These are phyloP conservation scores for Neurospora sp. DNA, from an alignment of 495 filamentous ascomycete species.

Conservation along the genomic window DNA sequence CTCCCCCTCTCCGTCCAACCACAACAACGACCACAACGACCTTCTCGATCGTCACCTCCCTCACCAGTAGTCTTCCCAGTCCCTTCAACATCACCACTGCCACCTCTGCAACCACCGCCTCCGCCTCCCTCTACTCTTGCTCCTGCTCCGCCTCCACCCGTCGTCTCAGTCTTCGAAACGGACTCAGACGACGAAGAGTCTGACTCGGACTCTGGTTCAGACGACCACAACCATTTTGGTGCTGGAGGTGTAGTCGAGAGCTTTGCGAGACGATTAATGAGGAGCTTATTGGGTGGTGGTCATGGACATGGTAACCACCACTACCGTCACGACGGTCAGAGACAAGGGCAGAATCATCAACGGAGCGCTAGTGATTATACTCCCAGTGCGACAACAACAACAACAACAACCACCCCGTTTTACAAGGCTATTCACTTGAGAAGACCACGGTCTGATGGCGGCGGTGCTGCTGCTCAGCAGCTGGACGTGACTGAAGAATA, in stretches of 20 bases:
- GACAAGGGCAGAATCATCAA: constrained; percentile 2
- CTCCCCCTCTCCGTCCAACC: neutral
- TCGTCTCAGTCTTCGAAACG: constrained; percentile 16
- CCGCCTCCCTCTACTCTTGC: neutral
- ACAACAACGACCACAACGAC: neutral
- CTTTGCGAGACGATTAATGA: constrained; percentile 12
- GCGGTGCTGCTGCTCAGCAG: neutral
- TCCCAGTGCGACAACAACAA: neutral
- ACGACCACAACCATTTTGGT: neutral
- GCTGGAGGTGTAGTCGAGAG: neutral
- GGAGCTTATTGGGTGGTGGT: constrained; percentile 4
- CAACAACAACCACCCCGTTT: neutral
- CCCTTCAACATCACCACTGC: neutral
- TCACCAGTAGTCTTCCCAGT: neutral
- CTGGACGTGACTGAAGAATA: neutral
- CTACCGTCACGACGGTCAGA: neutral
- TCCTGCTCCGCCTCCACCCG: neutral
- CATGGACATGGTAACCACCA: neutral
- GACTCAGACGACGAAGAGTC: constrained; percentile 13
- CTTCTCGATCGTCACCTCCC: neutral
- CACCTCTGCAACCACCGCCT: neutral
- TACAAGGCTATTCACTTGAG: constrained; percentile 3
- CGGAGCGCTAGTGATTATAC: constrained; percentile 9
- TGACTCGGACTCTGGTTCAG: neutral
- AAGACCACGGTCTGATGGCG: neutral